Evolutionary conservation across 2,329 filamentous ascomycete species (phyloP).

Genomic region (Cordyceps cicadae): DNA sequence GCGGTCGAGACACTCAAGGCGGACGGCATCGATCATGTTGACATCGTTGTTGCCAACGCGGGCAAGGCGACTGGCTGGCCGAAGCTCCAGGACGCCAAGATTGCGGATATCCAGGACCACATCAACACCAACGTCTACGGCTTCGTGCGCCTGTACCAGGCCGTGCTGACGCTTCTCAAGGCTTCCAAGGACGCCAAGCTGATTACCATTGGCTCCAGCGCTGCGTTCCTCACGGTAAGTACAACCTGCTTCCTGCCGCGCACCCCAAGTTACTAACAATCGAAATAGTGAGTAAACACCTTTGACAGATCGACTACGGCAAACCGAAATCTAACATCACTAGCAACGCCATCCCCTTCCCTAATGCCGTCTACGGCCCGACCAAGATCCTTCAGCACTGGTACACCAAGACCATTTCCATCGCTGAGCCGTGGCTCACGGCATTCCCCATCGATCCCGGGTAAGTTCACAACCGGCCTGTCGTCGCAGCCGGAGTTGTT

Average conservation of each 20-base stretch:
- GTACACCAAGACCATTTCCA: constrained; percentile 21
- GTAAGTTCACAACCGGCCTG: constrained; percentile 7
- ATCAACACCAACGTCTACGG: constrained; percentile 36
- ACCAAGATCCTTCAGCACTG: constrained; percentile 30
- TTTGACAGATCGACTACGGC: neutral
- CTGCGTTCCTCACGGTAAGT: constrained; percentile 12
- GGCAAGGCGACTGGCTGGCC: constrained; percentile 30
- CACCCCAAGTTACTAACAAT: neutral
- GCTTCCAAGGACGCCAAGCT: constrained; percentile 28
- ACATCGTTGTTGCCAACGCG: constrained; percentile 46
- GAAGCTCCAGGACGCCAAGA: constrained; percentile 22
- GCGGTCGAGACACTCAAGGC: constrained; percentile 25
- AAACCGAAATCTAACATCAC: neutral
- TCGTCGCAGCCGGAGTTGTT: too few species aligned
- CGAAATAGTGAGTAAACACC: neutral
- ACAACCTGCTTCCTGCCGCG: too few species aligned
- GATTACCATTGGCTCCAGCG: constrained; percentile 28
- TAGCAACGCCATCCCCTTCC: constrained; percentile 18
- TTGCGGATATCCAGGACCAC: constrained; percentile 27
- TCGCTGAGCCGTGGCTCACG: constrained; percentile 25
- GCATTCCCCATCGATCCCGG: constrained; percentile 22
- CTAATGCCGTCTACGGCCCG: constrained; percentile 33
- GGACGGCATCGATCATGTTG: constrained; percentile 33
- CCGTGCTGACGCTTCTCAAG: constrained; percentile 29
- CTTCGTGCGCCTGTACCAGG: constrained; percentile 36